Evolutionary conservation across 2,329 filamentous ascomycete genomes (phyloP), one percentile per base, ranked within the genome.

Genomic region (Bipolaris victoriae): DNA sequence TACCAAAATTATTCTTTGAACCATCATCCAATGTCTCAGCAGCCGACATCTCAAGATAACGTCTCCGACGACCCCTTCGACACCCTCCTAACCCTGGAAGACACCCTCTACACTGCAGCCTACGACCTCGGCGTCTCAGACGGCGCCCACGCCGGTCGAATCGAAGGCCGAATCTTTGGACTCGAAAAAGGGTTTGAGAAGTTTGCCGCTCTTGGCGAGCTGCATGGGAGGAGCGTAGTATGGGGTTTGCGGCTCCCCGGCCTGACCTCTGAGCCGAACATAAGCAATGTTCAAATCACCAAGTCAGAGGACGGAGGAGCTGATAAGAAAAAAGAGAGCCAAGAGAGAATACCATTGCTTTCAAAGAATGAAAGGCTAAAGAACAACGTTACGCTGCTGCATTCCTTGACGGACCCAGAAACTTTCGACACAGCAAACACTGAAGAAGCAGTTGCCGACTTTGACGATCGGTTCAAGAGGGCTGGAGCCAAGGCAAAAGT

Each of bases 121-220:
- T 94, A 92, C 80, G 76, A 82, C 5, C 84, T 91, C 52, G 95
- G 95, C 41, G 76, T 86, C 46, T 79, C 83, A 39, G 94, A 97
- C 77, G 95, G 95, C 58, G 81, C 86, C 39, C 83, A 84, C 57
- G 89, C 91, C 31, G 95, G 95, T 37, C 88, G 88, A 56, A 87
- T 91, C 63, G 95, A 99, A 82, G 95, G 95, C 59, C 90, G 92
- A 49, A 86, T 92, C 18, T 92, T 98, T 72, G 95, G 94, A 0
- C 86, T 98, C 40, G 90, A 96, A 74, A 95, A 93, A 63, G 94
- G 93, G 0, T 98, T 95, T 68, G 91, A 97, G 68, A 98, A 97
- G 78, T 97, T 96, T 71, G 73, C 90, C 40, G 88, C 92, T 61
- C 85, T 92, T 75, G 94, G 94, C 2, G 83, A 84, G 57, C 78